phyloP scores from a whole-genome alignment of 1,284 basidiomycete species.

The Ustilago hordei region DNA sequence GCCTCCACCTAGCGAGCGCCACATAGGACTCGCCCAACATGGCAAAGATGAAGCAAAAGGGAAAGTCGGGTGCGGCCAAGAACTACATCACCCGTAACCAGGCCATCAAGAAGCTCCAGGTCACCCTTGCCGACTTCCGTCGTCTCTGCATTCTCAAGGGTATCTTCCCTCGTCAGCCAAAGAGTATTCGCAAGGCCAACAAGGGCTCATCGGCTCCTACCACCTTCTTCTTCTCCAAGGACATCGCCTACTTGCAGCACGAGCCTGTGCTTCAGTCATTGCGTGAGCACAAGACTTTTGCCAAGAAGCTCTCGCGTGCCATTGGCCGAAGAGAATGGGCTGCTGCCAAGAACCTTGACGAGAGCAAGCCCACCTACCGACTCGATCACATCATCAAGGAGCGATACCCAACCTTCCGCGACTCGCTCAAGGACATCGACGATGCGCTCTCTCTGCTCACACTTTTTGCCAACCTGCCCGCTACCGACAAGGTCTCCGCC shows the following conservation, averaged over 20 bases:
- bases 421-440: conserved; percentile 94
- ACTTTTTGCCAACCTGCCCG: conserved; percentile 78
- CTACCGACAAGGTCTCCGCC: conserved; percentile 78
- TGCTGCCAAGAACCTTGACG: conserved; percentile 91
- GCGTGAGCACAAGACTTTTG: conserved; percentile 97
- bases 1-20: conserved; percentile 15
- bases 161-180: conserved; percentile 96
- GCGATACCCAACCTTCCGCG: conserved; percentile 96
- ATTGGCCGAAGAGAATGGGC: conserved; percentile 95
- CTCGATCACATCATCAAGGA: conserved; percentile 97
- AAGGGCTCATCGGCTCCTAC: conserved; percentile 97
- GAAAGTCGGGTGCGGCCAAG: conserved; percentile 80
- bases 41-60: conserved; percentile 89
- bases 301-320: conserved; percentile 94
- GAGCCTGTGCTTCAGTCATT: conserved; percentile 96
- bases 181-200: conserved; percentile 91
- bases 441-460: conserved; percentile 96
- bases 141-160: conserved; percentile 98
- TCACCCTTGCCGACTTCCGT: conserved; percentile 95
- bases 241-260: conserved; percentile 96
- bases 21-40: conserved; percentile 71
- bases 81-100: conserved; percentile 81
- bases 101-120: conserved; percentile 78
- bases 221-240: conserved; percentile 98
- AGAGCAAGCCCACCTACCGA: conserved; percentile 78